Evolutionary conservation across 306 rosid species (phyloP).

Genomic region (Coriaria nepalensis): DNA sequence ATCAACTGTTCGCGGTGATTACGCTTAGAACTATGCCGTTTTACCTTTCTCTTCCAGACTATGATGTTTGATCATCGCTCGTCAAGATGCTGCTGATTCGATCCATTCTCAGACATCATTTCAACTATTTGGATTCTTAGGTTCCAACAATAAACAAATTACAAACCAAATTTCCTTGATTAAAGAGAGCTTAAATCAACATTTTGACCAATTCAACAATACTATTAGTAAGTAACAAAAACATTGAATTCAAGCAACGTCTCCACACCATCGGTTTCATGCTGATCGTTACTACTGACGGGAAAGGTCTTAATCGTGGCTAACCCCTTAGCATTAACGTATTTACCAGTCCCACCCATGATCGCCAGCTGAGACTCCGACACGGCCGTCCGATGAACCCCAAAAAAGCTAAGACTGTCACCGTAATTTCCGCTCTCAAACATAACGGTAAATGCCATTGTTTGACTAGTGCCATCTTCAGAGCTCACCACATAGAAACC

Average conservation of each 20-base stretch:
- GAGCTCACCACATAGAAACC: constrained; percentile 67
- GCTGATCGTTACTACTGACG: constrained; percentile 16
- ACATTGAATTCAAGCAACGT: constrained; percentile 17
- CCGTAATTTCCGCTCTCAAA: constrained; percentile 52
- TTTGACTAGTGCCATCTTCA: constrained; percentile 62
- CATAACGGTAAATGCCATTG: constrained; percentile 65
- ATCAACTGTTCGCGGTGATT: too few species aligned
- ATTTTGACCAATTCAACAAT: neutral
- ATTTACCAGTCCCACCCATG: constrained; percentile 79
- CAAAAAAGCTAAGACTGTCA: constrained; percentile 63
- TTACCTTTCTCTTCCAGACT: too few species aligned
- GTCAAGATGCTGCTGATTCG: too few species aligned
- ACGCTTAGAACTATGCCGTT: too few species aligned
- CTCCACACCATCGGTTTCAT: constrained; percentile 21
- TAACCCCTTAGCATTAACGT: constrained; percentile 47
- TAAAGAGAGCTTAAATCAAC: too few species aligned
- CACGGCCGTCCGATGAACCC: constrained; percentile 45
- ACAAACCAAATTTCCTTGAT: too few species aligned
- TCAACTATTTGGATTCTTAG: too few species aligned
- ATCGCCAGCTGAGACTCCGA: constrained; percentile 72
- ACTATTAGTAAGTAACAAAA: constrained; percentile 12
- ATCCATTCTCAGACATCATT: too few species aligned
- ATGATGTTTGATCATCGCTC: too few species aligned
- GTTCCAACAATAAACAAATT: too few species aligned
- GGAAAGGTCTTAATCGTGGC: constrained; percentile 40